phyloP scores from a whole-genome alignment of 73 alveolate species.

The Tetrahymena elliotti region DNA sequence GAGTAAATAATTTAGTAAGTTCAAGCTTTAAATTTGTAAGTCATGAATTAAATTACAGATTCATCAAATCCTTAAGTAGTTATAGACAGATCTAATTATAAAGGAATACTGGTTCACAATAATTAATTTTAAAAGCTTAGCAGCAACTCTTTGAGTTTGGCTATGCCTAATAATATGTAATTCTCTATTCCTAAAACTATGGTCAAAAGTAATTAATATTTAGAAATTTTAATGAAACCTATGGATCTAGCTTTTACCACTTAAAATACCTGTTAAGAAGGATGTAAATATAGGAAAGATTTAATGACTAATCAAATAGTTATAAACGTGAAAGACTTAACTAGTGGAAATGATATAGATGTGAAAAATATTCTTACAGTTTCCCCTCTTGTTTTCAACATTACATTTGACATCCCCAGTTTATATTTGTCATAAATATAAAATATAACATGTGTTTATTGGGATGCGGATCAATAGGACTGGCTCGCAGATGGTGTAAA shows the following conservation, averaged over 20 bases:
- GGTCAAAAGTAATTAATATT: not conserved
- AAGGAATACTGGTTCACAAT: not conserved
- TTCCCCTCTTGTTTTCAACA: not conserved
- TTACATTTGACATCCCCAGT: not conserved
- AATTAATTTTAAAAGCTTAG: not conserved
- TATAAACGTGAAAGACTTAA: not conserved
- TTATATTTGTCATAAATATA: not conserved
- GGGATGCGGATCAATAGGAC: not conserved
- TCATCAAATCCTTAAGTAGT: not conserved
- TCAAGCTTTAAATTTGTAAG: not conserved
- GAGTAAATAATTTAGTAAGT: not conserved
- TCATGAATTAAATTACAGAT: not conserved
- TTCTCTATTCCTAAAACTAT: not conserved
- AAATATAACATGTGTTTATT: not conserved
- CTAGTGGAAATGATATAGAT: not conserved
- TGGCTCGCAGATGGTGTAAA: not conserved
- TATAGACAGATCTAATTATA: not conserved
- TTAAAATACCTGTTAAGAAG: not conserved
- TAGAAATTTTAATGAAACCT: not conserved
- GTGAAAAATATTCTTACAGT: not conserved
- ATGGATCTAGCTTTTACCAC: not conserved
- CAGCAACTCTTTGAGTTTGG: not conserved
- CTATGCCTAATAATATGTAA: not conserved
- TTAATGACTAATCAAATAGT: not conserved
- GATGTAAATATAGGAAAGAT: not conserved